These are phyloP conservation scores for Yamadazyma ubonensis DNA, from an alignment of 805 yeast species.

Conservation along the genomic window DNA sequence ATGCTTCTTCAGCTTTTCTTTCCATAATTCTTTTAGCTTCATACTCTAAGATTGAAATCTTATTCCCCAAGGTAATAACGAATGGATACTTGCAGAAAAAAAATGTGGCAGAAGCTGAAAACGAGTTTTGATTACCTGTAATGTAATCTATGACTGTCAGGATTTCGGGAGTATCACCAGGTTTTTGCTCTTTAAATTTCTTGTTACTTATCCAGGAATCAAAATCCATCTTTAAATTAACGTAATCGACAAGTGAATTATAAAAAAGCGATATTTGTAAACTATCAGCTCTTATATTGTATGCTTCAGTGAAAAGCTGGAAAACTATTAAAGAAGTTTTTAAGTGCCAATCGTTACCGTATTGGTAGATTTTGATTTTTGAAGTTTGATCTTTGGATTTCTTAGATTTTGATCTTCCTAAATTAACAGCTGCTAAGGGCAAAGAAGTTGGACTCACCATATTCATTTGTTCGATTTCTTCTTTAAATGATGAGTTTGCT, in stretches of 20 bases:
- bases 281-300: conserved; percentile 30
- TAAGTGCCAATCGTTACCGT: conserved; percentile 82
- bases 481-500: conserved; percentile 22
- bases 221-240: conserved; percentile 75
- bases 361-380: conserved; percentile 54
- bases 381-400: conserved; percentile 16
- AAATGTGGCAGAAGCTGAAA: conserved; percentile 33
- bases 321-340: conserved; percentile 62
- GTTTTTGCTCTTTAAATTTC: conserved; percentile 16
- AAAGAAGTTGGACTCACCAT: conserved; percentile 9
- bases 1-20: conserved; percentile 84
- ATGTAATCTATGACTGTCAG: conserved; percentile 48
- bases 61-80: conserved; percentile 75
- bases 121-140: conserved; percentile 36
- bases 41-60: conserved; percentile 75
- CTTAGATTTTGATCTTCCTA: conserved; percentile 13
- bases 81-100: conserved; percentile 85
- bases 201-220: conserved; percentile 71
- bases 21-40: conserved; percentile 84
- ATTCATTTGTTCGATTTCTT: conserved; percentile 16
- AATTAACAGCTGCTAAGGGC: conserved; percentile 10
- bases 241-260: conserved; percentile 77
- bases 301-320: conserved; percentile 55
- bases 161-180: conserved; percentile 26
- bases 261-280: conserved; percentile 54